Evolutionary conservation across 129 eudicot species (phyloP).

Genomic region (Daucus carota): DH1_v3.0 NC_030387.2:4153001-4153500

Average conservation of each 20-base stretch:
- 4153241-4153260: not conserved
- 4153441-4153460: not conserved
- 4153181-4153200: not conserved
- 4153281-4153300: conserved; percentile 1
- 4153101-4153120: conserved; percentile 6
- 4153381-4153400: not conserved
- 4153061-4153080: conserved; percentile 9
- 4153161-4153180: conserved; percentile 6
- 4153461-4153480: not conserved
- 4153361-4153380: not conserved
- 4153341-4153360: conserved; percentile 1
- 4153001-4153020: conserved; percentile 36
- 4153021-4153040: conserved; percentile 29
- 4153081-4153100: conserved; percentile 3
- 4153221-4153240: not conserved
- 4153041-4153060: conserved; percentile 1
- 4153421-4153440: not conserved
- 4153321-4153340: conserved; percentile 8
- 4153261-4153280: not conserved
- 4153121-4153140: not conserved
- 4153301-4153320: not conserved
- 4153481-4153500: not conserved
- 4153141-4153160: not conserved
- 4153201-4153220: not conserved
- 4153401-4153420: conserved; percentile 2